A percentile compares a stretch with the other conserved stretches of the same genome.
Evolutionary conservation across 2,329 filamentous ascomycete genomes (phyloP).

Genomic region (Phyllosticta paracitricarpa): DNA sequence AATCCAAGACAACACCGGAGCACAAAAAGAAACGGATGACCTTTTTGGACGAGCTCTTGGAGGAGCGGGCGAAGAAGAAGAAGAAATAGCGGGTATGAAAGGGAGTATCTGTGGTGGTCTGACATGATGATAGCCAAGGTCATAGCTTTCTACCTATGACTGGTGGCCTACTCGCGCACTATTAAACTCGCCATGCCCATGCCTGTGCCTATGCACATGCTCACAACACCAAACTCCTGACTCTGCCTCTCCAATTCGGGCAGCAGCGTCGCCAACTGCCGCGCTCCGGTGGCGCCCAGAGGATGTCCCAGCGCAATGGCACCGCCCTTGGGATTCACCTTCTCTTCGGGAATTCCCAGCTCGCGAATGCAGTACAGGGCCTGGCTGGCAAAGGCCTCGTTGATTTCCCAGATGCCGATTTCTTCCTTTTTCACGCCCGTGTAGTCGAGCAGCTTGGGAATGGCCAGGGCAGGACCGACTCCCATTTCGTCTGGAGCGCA

Average conservation of each 20-base stretch:
- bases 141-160: not conserved
- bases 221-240: slow-evolving; percentile 71
- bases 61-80: slow-evolving; percentile 41
- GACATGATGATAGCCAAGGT: not conserved
- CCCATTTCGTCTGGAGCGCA: slow-evolving; percentile 92
- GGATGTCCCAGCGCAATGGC: slow-evolving; percentile 93
- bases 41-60: slow-evolving; percentile 46
- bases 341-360: slow-evolving; percentile 56
- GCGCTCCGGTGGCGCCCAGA: slow-evolving; percentile 75
- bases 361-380: slow-evolving; percentile 61
- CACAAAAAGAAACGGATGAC: slow-evolving; percentile 22
- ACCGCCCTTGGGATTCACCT: slow-evolving; percentile 84
- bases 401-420: slow-evolving; percentile 84
- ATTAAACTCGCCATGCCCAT: slow-evolving; percentile 39
- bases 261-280: slow-evolving; percentile 69
- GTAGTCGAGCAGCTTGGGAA: slow-evolving; percentile 66
- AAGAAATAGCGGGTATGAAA: slow-evolving; percentile 29
- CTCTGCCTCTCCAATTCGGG: slow-evolving; percentile 55
- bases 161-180: not conserved
- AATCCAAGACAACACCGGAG: not conserved
- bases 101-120: slow-evolving; percentile 1
- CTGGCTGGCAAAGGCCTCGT: slow-evolving; percentile 64
- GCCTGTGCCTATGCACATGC: slow-evolving; percentile 62
- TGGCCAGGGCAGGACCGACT: slow-evolving; percentile 74
- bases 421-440: slow-evolving; percentile 59